phyloP scores from a whole-genome alignment of 2,329 filamentous ascomycete genomes.

The Nemania sp. region DNA sequence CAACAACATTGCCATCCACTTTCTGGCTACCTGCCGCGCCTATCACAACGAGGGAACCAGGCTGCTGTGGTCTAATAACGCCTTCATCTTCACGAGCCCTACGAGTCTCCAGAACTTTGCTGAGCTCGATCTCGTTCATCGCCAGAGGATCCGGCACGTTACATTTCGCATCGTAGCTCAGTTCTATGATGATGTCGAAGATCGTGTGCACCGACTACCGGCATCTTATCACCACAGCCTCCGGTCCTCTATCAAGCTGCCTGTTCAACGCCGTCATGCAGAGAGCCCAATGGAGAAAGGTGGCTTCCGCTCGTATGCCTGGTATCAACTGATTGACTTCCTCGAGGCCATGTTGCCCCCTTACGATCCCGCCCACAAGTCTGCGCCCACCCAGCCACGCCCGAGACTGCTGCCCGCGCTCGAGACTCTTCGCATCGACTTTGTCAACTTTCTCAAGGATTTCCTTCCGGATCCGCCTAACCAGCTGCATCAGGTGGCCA shows the following conservation, averaged over 20 bases:
- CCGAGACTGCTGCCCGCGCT: constrained; percentile 55
- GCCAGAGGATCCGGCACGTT: constrained; percentile 50
- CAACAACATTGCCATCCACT: constrained; percentile 57
- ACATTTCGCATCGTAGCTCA: constrained; percentile 59
- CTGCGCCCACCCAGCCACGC: constrained; percentile 24
- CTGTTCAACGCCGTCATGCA: constrained; percentile 48
- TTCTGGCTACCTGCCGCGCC: constrained; percentile 56
- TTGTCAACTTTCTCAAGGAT: constrained; percentile 58
- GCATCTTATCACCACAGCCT: constrained; percentile 50
- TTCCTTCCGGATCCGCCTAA: constrained; percentile 51
- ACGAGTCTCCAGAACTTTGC: constrained; percentile 54
- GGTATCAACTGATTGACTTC: constrained; percentile 59
- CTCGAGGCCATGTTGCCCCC: constrained; percentile 56
- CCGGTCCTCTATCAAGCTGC: constrained; percentile 48
- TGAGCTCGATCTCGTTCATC: constrained; percentile 49
- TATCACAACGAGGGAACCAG: constrained; percentile 55
- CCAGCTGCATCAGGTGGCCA: constrained; percentile 57
- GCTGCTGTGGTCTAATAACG: constrained; percentile 57
- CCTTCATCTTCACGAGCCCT: constrained; percentile 59
- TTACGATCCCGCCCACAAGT: constrained; percentile 46
- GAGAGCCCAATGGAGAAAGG: constrained; percentile 53
- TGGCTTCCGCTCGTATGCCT: constrained; percentile 59
- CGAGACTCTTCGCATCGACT: constrained; percentile 54
- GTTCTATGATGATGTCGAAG: constrained; percentile 61
- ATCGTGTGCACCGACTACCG: constrained; percentile 47